These are phyloP conservation scores for Pterocarpus macrocarpus DNA, from an alignment of 306 rosid species.

Conservation along the genomic window DNA sequence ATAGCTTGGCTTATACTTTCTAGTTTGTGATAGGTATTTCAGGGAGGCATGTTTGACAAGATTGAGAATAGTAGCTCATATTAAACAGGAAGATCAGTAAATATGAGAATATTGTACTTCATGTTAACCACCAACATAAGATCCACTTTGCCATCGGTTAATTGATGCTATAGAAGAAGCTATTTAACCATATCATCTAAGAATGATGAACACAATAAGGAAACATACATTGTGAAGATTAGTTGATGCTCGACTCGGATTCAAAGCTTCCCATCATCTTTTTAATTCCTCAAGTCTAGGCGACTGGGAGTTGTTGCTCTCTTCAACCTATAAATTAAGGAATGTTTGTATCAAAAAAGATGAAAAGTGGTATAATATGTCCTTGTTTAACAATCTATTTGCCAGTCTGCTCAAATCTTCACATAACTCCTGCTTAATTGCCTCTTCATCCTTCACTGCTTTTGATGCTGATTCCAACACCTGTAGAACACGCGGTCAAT, in stretches of 20 bases:
- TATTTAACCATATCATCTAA: too few relatives aligned
- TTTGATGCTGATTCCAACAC: slow-evolving; percentile 79
- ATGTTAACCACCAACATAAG: too few relatives aligned
- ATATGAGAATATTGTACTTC: too few relatives aligned
- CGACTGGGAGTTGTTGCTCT: slow-evolving; percentile 81
- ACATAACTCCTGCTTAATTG: slow-evolving; percentile 80
- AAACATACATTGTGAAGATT: slow-evolving; percentile 1
- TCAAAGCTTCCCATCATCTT: slow-evolving; percentile 89
- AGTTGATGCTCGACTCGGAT: slow-evolving; percentile 67
- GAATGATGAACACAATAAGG: too few relatives aligned
- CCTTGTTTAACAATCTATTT: slow-evolving; percentile 39
- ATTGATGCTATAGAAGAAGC: too few relatives aligned
- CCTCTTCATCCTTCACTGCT: slow-evolving; percentile 84
- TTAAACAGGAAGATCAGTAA: too few relatives aligned
- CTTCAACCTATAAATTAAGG: slow-evolving; percentile 70
- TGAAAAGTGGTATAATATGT: slow-evolving; percentile 36
- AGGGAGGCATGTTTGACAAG: slow-evolving; percentile 34
- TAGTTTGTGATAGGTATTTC: not conserved
- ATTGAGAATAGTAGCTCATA: not conserved
- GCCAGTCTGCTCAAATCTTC: slow-evolving; percentile 91
- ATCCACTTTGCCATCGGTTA: too few relatives aligned
- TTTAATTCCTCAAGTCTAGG: slow-evolving; percentile 86
- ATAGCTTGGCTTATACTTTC: not conserved
- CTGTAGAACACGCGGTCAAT: slow-evolving; percentile 50
- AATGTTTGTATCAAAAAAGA: slow-evolving; percentile 51